phyloP scores from a whole-genome alignment of 495 filamentous ascomycete genomes.

The Xylaria acuta region DNA sequence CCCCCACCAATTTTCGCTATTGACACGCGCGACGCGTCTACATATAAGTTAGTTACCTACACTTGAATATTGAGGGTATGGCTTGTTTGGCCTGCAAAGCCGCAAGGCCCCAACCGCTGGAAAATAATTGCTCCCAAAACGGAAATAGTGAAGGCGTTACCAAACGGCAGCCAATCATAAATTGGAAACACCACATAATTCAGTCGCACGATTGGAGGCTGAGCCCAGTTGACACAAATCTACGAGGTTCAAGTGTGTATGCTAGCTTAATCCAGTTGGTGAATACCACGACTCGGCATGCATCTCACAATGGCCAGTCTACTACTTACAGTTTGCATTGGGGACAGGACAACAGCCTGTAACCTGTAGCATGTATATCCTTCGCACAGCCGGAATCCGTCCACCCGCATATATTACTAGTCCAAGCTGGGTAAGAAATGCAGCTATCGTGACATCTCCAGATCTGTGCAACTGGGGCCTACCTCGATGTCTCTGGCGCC shows the following conservation, averaged over 20 bases:
- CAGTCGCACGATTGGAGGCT: neutral
- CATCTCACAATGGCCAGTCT: too few species aligned
- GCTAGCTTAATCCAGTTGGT: neutral
- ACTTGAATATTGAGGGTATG: neutral
- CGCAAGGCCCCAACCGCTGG: neutral
- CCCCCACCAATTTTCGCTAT: neutral
- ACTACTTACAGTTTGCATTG: too few species aligned
- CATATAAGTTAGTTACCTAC: neutral
- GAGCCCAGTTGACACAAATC: neutral
- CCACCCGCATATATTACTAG: neutral
- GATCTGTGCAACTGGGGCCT: neutral
- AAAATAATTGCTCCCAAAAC: neutral
- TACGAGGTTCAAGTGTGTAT: neutral
- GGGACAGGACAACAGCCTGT: neutral
- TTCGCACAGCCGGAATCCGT: neutral
- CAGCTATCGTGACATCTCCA: slow-evolving; percentile 21
- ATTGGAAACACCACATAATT: neutral
- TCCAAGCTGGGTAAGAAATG: slow-evolving; percentile 10
- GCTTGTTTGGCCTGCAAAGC: neutral
- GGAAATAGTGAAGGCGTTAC: neutral
- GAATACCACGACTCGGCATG: neutral
- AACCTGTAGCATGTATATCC: neutral
- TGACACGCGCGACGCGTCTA: slow-evolving; percentile 27
- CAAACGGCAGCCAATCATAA: slow-evolving; percentile 24
- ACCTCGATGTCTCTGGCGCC: neutral